phyloP scores from a whole-genome alignment of 768 basidiomycete species.

The Dacryopinax spathularia region DNA sequence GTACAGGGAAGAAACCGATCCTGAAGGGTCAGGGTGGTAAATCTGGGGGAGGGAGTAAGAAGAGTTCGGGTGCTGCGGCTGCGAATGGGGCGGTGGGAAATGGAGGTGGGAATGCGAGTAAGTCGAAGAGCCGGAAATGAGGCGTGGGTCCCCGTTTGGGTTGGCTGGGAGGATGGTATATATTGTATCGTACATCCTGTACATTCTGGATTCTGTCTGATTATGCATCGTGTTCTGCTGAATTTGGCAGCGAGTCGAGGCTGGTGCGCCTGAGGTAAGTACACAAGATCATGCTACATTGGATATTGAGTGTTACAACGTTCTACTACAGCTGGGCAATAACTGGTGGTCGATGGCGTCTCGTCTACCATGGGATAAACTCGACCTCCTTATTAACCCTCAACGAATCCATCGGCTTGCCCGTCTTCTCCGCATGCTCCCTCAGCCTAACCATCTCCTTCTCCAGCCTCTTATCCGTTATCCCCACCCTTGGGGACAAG shows the following conservation, averaged over 20 bases:
- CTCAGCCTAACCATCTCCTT: background rate
- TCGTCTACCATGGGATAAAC: background rate
- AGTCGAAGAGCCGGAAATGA: background rate
- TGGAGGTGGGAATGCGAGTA: background rate
- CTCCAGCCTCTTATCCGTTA: conserved; percentile 20
- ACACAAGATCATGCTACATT: too few relatives aligned
- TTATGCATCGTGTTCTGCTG: too few relatives aligned
- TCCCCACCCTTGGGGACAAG: conserved; percentile 32
- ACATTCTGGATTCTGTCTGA: too few relatives aligned
- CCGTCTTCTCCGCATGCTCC: background rate
- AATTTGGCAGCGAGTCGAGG: too few relatives aligned
- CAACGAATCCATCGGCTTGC: background rate
- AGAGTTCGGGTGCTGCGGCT: background rate
- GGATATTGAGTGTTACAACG: too few relatives aligned
- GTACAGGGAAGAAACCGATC: conserved; percentile 37
- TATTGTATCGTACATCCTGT: too few relatives aligned
- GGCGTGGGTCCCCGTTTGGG: too few relatives aligned
- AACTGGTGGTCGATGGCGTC: background rate
- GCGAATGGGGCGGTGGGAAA: background rate
- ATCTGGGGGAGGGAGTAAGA: conserved; percentile 14
- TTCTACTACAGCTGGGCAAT: background rate
- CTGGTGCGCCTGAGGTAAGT: too few relatives aligned
- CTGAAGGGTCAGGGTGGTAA: conserved; percentile 37
- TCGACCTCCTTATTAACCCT: background rate
- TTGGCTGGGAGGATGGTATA: background rate